phyloP scores from a whole-genome alignment of 352 stramenopile species.

The Blastocystis sp. region DNA sequence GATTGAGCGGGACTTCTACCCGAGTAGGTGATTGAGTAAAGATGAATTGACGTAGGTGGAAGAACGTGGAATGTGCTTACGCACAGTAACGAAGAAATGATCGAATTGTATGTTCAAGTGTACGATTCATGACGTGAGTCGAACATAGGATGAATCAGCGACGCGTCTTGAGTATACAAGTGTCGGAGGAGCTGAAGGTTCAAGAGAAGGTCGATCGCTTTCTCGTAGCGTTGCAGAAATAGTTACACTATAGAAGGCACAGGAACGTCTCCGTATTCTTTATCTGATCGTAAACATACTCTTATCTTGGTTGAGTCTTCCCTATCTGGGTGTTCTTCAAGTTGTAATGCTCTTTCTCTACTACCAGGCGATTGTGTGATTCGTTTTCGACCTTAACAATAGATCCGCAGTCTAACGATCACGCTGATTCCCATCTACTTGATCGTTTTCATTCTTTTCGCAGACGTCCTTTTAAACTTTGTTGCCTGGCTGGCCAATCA shows the following conservation, averaged over 20 bases:
- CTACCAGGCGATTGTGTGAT: slow-evolving; percentile 1
- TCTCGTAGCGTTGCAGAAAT: not conserved
- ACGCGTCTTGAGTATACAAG: not conserved
- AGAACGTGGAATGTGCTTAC: slow-evolving; percentile 16
- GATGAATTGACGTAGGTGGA: slow-evolving; percentile 3
- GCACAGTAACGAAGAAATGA: not conserved
- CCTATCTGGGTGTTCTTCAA: slow-evolving; percentile 37
- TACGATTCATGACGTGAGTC: not conserved
- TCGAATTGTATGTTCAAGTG: slow-evolving; percentile 23
- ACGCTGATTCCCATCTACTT: slow-evolving; percentile 2
- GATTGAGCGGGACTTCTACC: slow-evolving; percentile 30
- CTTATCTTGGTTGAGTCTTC: slow-evolving; percentile 7
- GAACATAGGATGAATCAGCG: not conserved
- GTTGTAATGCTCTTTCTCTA: slow-evolving; percentile 15
- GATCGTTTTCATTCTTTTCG: slow-evolving; percentile 13
- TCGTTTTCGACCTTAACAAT: not conserved
- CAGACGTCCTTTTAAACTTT: slow-evolving; percentile 23
- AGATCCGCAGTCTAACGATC: slow-evolving; percentile 12
- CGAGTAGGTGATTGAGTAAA: not conserved
- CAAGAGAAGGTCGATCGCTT: not conserved
- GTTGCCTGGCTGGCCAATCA: slow-evolving; percentile 19
- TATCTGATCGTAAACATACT: slow-evolving; percentile 42
- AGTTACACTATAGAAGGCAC: not conserved
- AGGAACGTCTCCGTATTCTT: not conserved
- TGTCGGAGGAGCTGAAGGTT: not conserved